Conservation (phyloP, 345 rosid genomes). For the Lepidium aucheri region DNA sequence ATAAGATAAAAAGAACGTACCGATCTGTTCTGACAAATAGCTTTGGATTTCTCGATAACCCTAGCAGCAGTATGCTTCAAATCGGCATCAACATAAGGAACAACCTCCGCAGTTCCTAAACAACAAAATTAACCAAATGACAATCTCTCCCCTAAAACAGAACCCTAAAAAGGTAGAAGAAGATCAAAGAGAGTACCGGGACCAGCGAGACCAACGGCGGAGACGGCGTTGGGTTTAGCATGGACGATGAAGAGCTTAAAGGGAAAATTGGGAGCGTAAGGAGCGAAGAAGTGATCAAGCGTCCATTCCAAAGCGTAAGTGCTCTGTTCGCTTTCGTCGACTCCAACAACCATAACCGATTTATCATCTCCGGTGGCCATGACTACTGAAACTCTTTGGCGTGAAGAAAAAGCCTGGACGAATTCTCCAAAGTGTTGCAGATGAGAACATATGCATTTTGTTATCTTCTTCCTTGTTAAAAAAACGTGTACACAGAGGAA, state of each 20-base stretch:
- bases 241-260: slow-evolving; percentile 72
- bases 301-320: slow-evolving; percentile 84
- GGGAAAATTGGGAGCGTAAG: slow-evolving; percentile 42
- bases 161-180: neutral
- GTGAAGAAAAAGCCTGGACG: neutral
- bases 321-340: slow-evolving; percentile 71
- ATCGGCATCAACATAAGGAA: slow-evolving; percentile 63
- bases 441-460: neutral
- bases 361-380: slow-evolving; percentile 42
- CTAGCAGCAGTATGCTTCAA: slow-evolving; percentile 61
- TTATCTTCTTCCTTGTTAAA: neutral
- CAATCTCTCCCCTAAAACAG: neutral
- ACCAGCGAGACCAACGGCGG: slow-evolving; percentile 62
- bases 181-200: slow-evolving; percentile 41
- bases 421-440: neutral
- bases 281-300: slow-evolving; percentile 65
- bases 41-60: slow-evolving; percentile 63
- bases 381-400: neutral
- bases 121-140: neutral
- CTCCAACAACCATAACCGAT: slow-evolving; percentile 48
- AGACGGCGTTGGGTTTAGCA: slow-evolving; percentile 61
- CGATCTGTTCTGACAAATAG: slow-evolving; percentile 44
- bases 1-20: slow-evolving; percentile 23
- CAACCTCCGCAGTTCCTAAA: slow-evolving; percentile 66
- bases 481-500: neutral